Base-by-base conservation (phyloP, 2,329 filamentous ascomycete genomes). In the Sclerotiophoma versabilis region DNA sequence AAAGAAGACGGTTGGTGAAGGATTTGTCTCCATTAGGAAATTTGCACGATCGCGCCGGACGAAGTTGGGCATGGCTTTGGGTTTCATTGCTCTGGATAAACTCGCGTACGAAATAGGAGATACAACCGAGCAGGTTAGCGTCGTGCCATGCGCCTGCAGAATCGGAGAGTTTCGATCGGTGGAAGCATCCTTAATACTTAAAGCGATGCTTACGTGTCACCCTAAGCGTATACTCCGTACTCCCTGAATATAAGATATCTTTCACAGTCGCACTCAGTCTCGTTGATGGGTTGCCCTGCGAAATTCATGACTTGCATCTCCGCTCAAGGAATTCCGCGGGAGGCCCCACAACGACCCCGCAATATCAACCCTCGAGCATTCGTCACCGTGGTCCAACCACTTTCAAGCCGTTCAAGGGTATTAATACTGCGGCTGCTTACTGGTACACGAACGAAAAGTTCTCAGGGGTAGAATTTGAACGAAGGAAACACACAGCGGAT, bases 271-370 rank as follows among this genome's bases (percentile, higher is more conserved):
- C 22, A 27, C 38, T 43, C 5, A 5, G 25, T 15, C 15, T 29
- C 6, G 15, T 48, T 6, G 1, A 19, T 17, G 5, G 1, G 14
- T 14, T 22, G 36, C 15, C 19, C 12, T 42, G 29, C 49, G 8
- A 19, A 32, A 37, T 9, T 15, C 10, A 11, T 6, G 14, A 27
- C 19, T 15, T 6, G 29, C 20, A 37, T 22, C 17, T 33, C 20
- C 37, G 23, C 20, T 22, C 17, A n/a, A 5, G 22, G 25, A n/a
- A 37, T 10, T 11, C 7, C 14, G 36, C 7, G 1, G 22, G 10
- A 17, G 29, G 42, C 51, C 45, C 51, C 51, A 49, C 51, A 46
- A 30, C 10, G 34, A 45, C 51, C 51, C 51, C 51, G 41, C 51
- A 45, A 41, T 12, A 25, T 30, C 7, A n/a, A 36, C 22, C 19